Percentiles rank a stretch among this genome's conserved stretches.
Evolutionary conservation across 164 flowering plant species (phyloP).

Genomic region (Paratinospora sagittata): DNA sequence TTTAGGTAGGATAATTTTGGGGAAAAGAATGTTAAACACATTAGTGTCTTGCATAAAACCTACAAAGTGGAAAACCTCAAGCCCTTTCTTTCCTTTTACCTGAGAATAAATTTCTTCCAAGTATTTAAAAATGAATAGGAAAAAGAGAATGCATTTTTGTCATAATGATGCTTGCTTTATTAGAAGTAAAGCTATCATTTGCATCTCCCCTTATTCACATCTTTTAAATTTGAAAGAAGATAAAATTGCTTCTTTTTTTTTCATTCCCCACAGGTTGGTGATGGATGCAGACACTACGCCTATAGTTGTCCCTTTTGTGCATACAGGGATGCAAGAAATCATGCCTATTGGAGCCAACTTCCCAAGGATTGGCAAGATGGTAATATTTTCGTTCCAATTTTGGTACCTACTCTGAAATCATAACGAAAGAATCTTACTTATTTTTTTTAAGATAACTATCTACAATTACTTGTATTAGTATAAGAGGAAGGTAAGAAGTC

Average conservation of each 20-base stretch:
- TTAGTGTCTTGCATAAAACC: no score
- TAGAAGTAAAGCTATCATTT: not conserved
- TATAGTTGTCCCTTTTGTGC: slow-evolving; percentile 83
- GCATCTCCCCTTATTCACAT: not conserved
- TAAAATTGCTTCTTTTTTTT: not conserved
- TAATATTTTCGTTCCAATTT: slow-evolving; percentile 13
- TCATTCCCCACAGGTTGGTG: slow-evolving; percentile 49
- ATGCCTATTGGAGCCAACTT: slow-evolving; percentile 88
- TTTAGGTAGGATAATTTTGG: no score
- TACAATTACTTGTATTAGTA: not conserved
- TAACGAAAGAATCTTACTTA: no score
- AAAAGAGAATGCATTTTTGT: no score
- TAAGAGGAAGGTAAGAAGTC: not conserved
- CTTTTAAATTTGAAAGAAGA: not conserved
- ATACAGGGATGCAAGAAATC: slow-evolving; percentile 91
- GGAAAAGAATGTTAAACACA: no score
- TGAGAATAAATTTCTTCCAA: no score
- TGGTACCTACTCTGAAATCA: not conserved
- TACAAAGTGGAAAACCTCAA: no score
- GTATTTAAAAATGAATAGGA: no score
- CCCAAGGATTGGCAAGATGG: slow-evolving; percentile 87
- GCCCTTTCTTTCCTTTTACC: no score
- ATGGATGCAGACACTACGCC: slow-evolving; percentile 74
- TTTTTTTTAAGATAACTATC: no score
- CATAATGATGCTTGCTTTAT: not conserved